A percentile compares a stretch with the other conserved stretches of the same genome.
Conservation (phyloP, 2,329 filamentous ascomycete genomes). For the Chaetomium olivaceum region DNA sequence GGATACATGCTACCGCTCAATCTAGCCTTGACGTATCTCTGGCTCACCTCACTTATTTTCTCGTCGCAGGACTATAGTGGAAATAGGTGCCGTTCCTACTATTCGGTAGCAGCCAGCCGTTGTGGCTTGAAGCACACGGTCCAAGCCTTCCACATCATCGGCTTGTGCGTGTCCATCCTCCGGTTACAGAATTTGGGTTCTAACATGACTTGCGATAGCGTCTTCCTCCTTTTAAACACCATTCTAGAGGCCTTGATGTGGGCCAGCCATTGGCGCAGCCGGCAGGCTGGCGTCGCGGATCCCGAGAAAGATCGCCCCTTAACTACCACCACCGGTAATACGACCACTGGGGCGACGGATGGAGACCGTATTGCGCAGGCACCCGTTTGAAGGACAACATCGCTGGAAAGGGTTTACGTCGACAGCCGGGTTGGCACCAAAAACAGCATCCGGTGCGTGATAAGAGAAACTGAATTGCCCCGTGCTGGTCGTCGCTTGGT, state of each 20-base stretch:
- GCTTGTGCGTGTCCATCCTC: slow-evolving; percentile 27
- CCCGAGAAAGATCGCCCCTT: slow-evolving; percentile 19
- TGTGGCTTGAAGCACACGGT: slow-evolving; percentile 30
- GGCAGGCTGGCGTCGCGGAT: background rate
- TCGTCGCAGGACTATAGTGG: slow-evolving; percentile 30
- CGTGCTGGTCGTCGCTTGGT: background rate
- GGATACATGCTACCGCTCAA: slow-evolving; percentile 32
- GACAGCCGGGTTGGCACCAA: background rate
- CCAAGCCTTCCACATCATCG: slow-evolving; percentile 31
- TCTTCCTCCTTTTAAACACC: slow-evolving; percentile 28
- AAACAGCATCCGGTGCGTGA: background rate
- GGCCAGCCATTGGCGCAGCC: slow-evolving; percentile 18
- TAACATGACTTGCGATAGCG: slow-evolving; percentile 15
- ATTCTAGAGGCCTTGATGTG: slow-evolving; percentile 32
- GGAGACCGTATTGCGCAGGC: slow-evolving; percentile 4
- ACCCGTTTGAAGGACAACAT: background rate
- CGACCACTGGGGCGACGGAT: background rate
- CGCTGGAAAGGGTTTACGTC: too few species aligned
- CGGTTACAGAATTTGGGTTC: background rate
- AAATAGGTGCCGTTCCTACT: slow-evolving; percentile 23
- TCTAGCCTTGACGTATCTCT: slow-evolving; percentile 29
- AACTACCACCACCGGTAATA: slow-evolving; percentile 9
- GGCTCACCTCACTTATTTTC: slow-evolving; percentile 33
- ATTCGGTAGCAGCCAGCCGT: slow-evolving; percentile 5
- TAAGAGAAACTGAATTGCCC: background rate